Evolutionary conservation across 345 rosid species (phyloP).

Genomic region (Linum usitatissimum): DNA sequence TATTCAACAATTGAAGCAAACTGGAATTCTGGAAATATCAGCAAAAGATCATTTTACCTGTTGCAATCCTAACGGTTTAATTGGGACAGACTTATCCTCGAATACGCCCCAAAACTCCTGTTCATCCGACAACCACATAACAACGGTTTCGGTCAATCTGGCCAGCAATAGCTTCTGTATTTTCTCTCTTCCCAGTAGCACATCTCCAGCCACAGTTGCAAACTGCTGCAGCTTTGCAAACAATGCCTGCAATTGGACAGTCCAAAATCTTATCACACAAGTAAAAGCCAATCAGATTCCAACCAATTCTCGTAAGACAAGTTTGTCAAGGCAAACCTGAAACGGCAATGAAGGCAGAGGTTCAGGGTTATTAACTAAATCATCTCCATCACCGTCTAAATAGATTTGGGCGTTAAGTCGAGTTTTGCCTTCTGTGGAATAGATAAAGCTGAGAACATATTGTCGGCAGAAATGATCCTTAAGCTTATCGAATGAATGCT

Average conservation of each 20-base stretch:
- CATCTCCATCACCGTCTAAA: constrained; percentile 55
- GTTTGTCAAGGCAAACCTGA: constrained; percentile 40
- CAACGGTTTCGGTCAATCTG: constrained; percentile 86
- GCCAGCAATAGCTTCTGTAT: constrained; percentile 87
- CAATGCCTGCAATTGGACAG: constrained; percentile 54
- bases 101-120: constrained; percentile 92
- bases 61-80: constrained; percentile 70
- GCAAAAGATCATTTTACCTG: constrained; percentile 39
- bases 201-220: constrained; percentile 91
- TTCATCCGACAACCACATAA: constrained; percentile 91
- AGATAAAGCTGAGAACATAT: constrained; percentile 87
- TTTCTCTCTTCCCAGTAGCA: constrained; percentile 78
- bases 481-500: constrained; percentile 83
- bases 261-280: constrained; percentile 1
- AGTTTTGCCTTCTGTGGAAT: constrained; percentile 86
- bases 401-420: constrained; percentile 68
- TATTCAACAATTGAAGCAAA: neutral
- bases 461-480: constrained; percentile 88
- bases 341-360: constrained; percentile 89
- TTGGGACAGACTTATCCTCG: constrained; percentile 65
- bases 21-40: neutral
- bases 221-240: constrained; percentile 92
- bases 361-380: constrained; percentile 38
- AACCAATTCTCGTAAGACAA: neutral
- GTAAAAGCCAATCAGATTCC: neutral